Evolutionary conservation across 306 rosid species (phyloP), one percentile per base, ranked within the genome.

Genomic region (Quercus aquifolioides): DNA sequence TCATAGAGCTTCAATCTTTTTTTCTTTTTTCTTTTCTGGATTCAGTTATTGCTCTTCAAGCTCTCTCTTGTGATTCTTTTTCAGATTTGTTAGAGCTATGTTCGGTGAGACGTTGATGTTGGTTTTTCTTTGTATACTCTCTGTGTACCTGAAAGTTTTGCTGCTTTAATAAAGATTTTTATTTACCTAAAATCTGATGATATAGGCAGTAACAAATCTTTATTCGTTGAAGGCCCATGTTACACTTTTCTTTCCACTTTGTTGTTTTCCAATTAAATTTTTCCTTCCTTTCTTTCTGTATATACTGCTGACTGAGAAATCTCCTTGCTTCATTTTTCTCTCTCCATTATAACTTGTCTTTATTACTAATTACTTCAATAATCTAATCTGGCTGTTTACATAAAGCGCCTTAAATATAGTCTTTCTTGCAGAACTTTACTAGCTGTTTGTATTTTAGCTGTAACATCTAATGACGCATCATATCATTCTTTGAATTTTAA

Each of bases 381-480:
- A 58, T 58, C 30, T n/a, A 21, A 4, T 58, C 23, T 58, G 54
- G 65, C 20, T 58, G 65, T 18, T 18, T 10, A 58, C 4, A 18
- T 58, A 11, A 6, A 18, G 23, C 4, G 4, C 2, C 26, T 58
- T 18, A 58, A 58, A 58, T 19, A 12, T 49, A 12, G 54, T 49
- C 54, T 49, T 49, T 49, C 15, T 49, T 49, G 54, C 54, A 49
- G 54, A 49, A 12, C 41, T 30, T 62, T 19, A 54, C 3, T 49
- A 51, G 18, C 65, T 78, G 54, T 55, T 38, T 38, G 46, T 38
- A 38, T 38, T 38, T 38, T 38, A 38, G 46, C 46, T 38, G 46
- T 60, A 69, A 25, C 43, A 41, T 81, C 74, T 21, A 17, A 21
- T 35, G 81, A 83, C 58, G 28, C 56, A 20, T 57, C 35, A 14